Evolutionary conservation across 192 early-diverging fungal genomes (phyloP), one percentile per base, ranked within the genome.

Genomic region (Phlyctochytrium arcticum): DNA sequence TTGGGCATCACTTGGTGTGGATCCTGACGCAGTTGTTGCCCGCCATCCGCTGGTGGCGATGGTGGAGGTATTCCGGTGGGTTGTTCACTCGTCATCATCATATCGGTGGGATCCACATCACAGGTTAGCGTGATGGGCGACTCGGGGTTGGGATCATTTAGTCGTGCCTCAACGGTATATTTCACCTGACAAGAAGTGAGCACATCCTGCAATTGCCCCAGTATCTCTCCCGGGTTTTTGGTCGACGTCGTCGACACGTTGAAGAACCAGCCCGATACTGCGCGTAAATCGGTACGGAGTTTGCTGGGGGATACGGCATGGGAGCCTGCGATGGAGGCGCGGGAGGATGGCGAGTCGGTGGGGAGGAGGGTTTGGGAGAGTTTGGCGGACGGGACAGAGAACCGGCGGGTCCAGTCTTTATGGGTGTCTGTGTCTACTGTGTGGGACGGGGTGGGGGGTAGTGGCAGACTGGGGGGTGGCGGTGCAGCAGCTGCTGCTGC

Each of bases 181-280:
- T 24, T 33, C 4, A 68, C 61, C 5, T 47, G 39, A 36, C 55
- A 50, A 34, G 54, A 34, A 5, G 29, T 32, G 3, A 78, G 71
- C 6, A 73, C 54, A 3, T 36, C n/a, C 15, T 36, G 33, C 0
- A 80, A 29, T 59, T 80, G 59, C 3, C 31, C 61, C 31, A 80
- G 35, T 24, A 80, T 67, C 30, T 72, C 66, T 29, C 48, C 15
- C 24, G 68, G 63, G 12, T 71, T 47, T 50, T 73, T 78, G 6
- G 67, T 48, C 8, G 73, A 62, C 15, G 79, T 80, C 1, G 79
- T 78, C 23, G 69, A 70, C 17, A 75, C 69, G 65, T 80, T 80
- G 24, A 80, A 42, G 51, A 80, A 76, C 79, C 79, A 80, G 2
- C 72, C 72, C 10, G 33, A 49, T 6, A 80, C 73, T 0, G 76